Conservation (phyloP, 257 asterid genomes). For the Penstemon newberryi region DNA sequence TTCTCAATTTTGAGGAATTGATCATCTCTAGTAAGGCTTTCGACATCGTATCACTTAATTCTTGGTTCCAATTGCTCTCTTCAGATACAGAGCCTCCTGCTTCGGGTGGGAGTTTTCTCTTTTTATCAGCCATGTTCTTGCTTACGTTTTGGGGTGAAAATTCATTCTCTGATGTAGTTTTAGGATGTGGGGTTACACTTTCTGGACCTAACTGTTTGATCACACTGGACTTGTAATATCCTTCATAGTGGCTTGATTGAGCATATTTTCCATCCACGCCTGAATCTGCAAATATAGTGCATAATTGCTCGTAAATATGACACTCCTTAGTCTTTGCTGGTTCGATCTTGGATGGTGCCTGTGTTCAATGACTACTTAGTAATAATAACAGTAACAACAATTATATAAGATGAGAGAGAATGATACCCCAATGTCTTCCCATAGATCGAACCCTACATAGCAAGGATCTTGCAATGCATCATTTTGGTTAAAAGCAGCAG, state of each 20-base stretch:
- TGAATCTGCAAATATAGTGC: slow-evolving; percentile 81
- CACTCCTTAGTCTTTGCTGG: slow-evolving; percentile 78
- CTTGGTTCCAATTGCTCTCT: slow-evolving; percentile 49
- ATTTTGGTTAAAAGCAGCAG: slow-evolving; percentile 50
- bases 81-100: slow-evolving; percentile 36
- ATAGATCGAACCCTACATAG: slow-evolving; percentile 68
- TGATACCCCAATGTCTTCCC: slow-evolving; percentile 88
- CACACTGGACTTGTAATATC: slow-evolving; percentile 45
- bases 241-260: slow-evolving; percentile 92
- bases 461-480: slow-evolving; percentile 61
- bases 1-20: slow-evolving; percentile 56
- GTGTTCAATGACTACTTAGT: background rate
- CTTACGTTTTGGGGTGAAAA: slow-evolving; percentile 39
- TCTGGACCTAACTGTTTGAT: slow-evolving; percentile 40
- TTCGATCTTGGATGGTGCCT: slow-evolving; percentile 77
- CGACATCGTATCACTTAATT: slow-evolving; percentile 53
- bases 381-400: too few relatives aligned
- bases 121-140: slow-evolving; percentile 53
- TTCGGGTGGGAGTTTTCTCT: slow-evolving; percentile 69
- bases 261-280: slow-evolving; percentile 90
- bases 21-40: slow-evolving; percentile 62
- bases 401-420: background rate
- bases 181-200: slow-evolving; percentile 42
- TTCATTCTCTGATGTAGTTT: slow-evolving; percentile 49
- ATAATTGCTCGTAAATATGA: slow-evolving; percentile 73